A percentile compares a stretch with the other conserved stretches of the same genome.
Evolutionary conservation across 768 basidiomycete genomes (phyloP).

Genomic region (Tylopilus sp.): DNA sequence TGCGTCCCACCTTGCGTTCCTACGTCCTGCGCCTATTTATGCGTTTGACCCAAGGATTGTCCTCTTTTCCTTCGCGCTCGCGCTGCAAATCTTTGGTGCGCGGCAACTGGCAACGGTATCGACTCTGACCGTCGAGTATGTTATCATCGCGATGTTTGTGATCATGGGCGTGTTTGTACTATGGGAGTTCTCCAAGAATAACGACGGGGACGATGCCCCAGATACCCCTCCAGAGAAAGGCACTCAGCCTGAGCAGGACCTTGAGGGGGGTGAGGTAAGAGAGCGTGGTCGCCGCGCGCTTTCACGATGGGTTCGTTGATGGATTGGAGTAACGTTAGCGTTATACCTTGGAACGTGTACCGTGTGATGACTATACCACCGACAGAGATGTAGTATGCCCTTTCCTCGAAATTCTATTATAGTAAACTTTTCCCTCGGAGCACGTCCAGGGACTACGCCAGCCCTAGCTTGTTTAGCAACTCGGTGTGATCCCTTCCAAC

Average conservation of each 20-base stretch:
- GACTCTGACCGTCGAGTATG: slow-evolving; percentile 4
- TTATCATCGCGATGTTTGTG: background rate
- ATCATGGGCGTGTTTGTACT: background rate
- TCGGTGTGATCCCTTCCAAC: no score
- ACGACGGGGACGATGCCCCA: background rate
- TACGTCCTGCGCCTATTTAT: no score
- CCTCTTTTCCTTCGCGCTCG: slow-evolving; percentile 10
- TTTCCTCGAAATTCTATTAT: no score
- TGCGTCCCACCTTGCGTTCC: background rate
- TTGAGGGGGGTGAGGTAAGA: background rate
- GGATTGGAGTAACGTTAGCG: no score
- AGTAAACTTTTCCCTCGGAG: no score
- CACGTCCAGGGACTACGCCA: no score
- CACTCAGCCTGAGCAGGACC: background rate
- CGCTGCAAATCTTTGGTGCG: slow-evolving; percentile 6
- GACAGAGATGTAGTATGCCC: no score
- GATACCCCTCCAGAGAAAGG: background rate
- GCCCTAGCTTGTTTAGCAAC: no score
- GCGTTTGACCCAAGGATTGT: background rate
- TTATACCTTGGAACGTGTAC: no score
- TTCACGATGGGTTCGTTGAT: no score
- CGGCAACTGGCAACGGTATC: background rate
- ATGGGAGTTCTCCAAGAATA: background rate
- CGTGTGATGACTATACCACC: no score
- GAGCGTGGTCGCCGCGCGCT: no score